A percentile compares a stretch with the other conserved stretches of the same genome.
Evolutionary conservation across 345 rosid genomes (phyloP).

Genomic region (Psidium friedrichsthalianum): DNA sequence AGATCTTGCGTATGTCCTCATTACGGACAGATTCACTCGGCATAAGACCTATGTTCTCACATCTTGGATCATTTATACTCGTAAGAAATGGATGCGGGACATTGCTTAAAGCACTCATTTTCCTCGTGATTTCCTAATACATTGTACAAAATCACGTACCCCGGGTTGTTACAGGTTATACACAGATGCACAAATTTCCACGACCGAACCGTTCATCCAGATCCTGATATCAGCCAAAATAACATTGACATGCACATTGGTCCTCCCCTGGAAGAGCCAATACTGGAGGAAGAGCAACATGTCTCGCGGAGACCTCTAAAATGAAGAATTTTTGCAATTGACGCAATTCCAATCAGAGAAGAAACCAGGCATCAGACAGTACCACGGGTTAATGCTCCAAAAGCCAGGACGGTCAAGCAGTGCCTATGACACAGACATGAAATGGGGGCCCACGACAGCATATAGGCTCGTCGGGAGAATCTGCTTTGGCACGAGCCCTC

Average conservation of each 20-base stretch:
- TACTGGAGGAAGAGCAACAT: neutral
- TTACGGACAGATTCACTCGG: neutral
- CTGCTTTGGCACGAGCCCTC: slow-evolving; percentile 69
- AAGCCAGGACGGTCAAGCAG: slow-evolving; percentile 17
- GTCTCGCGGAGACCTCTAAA: neutral
- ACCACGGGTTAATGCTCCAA: neutral
- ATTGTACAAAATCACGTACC: neutral
- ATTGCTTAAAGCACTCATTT: neutral
- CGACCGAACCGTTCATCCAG: neutral
- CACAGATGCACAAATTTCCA: neutral
- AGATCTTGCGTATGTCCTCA: neutral
- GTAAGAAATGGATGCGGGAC: neutral
- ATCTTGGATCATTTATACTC: neutral
- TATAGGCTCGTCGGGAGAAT: slow-evolving; percentile 72
- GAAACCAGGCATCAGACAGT: neutral
- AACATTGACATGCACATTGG: neutral
- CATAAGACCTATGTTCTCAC: neutral
- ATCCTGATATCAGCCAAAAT: neutral
- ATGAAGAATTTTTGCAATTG: neutral
- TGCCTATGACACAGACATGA: slow-evolving; percentile 59
- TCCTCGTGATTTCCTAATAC: neutral
- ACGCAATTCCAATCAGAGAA: neutral
- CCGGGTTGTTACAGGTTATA: neutral
- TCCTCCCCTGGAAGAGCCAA: neutral
- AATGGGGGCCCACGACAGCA: slow-evolving; percentile 95